Conservation (phyloP, 176 grass and related monocot species). For the Bothriochloa decipiens region DNA sequence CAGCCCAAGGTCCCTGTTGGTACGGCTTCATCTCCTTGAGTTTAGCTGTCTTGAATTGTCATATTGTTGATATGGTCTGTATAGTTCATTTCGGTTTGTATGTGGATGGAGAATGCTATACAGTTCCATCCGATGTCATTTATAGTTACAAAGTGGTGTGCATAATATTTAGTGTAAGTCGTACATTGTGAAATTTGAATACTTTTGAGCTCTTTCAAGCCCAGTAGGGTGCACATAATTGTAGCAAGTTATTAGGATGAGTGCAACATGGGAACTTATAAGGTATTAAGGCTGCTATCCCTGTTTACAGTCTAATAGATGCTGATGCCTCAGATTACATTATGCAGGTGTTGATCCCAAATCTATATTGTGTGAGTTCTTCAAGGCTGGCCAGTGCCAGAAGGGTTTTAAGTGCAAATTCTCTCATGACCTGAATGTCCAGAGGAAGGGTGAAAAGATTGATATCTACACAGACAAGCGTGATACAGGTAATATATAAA, state of each 20-base stretch:
- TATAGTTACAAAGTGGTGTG: slow-evolving; percentile 22
- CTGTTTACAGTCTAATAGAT: background rate
- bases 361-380: slow-evolving; percentile 96
- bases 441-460: slow-evolving; percentile 99
- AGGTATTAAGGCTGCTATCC: slow-evolving; percentile 17
- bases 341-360: slow-evolving; percentile 94
- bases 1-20: slow-evolving; percentile 97
- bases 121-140: background rate
- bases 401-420: slow-evolving; percentile 99
- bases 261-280: background rate
- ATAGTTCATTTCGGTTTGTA: slow-evolving; percentile 6
- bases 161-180: background rate
- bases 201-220: background rate
- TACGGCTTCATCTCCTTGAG: slow-evolving; percentile 45
- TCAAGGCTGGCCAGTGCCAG: slow-evolving; percentile 86
- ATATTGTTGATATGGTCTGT: background rate
- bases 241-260: background rate
- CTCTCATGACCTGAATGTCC: slow-evolving; percentile 95
- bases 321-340: slow-evolving; percentile 26
- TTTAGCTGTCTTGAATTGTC: background rate
- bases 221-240: background rate
- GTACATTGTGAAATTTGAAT: background rate
- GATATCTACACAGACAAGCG: slow-evolving; percentile 98
- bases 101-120: background rate
- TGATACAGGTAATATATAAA: slow-evolving; percentile 56